Conservation (phyloP, 495 filamentous ascomycete species). For the Lineolata rhizophorae region DNA sequence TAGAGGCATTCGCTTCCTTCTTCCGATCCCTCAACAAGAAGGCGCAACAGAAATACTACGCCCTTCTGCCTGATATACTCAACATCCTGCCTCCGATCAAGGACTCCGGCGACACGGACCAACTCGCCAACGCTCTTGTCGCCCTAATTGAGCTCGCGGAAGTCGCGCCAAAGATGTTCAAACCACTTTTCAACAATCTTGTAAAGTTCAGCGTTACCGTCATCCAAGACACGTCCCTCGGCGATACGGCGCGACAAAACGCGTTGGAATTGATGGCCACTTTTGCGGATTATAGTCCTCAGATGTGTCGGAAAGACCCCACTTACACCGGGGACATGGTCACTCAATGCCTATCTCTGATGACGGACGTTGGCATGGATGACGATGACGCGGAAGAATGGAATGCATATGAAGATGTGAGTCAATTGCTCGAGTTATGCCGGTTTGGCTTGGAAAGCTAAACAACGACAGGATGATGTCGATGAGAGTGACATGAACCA, state of each 20-base stretch:
- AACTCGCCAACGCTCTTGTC: constrained; percentile 70
- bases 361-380: constrained; percentile 95
- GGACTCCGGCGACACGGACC: constrained; percentile 66
- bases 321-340: constrained; percentile 91
- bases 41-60: constrained; percentile 64
- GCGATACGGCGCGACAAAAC: constrained; percentile 77
- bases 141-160: constrained; percentile 89
- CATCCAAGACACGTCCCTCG: constrained; percentile 86
- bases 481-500: constrained; percentile 97
- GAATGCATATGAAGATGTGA: constrained; percentile 77
- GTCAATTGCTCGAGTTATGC: constrained; percentile 17
- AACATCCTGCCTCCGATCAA: constrained; percentile 89
- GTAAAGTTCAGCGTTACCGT: constrained; percentile 83
- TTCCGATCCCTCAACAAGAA: constrained; percentile 81
- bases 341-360: constrained; percentile 90
- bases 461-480: constrained; percentile 43
- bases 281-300: constrained; percentile 83
- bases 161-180: constrained; percentile 88
- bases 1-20: constrained; percentile 92
- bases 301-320: constrained; percentile 83
- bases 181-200: constrained; percentile 66
- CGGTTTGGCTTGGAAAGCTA: constrained; percentile 2
- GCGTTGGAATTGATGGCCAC: constrained; percentile 94
- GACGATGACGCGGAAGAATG: constrained; percentile 92
- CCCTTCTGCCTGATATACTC: constrained; percentile 66